A percentile compares a stretch with the other conserved stretches of the same genome.
Conservation (phyloP, 805 yeast genomes). For the Lachancea sp. region DNA sequence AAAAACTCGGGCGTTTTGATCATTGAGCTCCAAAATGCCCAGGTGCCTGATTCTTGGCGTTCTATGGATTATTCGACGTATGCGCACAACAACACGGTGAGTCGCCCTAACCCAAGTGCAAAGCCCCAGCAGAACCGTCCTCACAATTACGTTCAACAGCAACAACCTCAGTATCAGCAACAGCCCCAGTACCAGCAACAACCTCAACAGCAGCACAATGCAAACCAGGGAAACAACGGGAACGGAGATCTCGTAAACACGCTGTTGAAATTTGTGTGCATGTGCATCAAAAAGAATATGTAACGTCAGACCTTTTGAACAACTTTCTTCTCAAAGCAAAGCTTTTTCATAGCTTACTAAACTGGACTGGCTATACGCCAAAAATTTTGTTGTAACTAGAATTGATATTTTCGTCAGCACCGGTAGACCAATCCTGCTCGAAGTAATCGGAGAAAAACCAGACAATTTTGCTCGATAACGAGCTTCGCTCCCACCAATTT, state of each 20-base stretch:
- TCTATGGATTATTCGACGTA: slow-evolving; percentile 12
- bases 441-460: slow-evolving; percentile 20
- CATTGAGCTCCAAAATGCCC: slow-evolving; percentile 51
- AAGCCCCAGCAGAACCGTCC: slow-evolving; percentile 21
- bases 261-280: slow-evolving; percentile 31
- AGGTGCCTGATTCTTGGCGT: slow-evolving; percentile 37
- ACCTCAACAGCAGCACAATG: slow-evolving; percentile 6
- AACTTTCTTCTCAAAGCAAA: neutral
- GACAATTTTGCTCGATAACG: slow-evolving; percentile 14
- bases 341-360: neutral
- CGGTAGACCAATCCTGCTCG: slow-evolving; percentile 1
- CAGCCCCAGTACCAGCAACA: neutral
- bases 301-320: slow-evolving; percentile 2
- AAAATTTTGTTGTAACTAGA: slow-evolving; percentile 6
- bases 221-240: slow-evolving; percentile 17
- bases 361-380: slow-evolving; percentile 1
- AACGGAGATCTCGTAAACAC: slow-evolving; percentile 13
- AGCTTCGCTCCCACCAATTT: slow-evolving; percentile 23
- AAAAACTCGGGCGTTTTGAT: slow-evolving; percentile 77
- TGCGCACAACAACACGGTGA: slow-evolving; percentile 12
- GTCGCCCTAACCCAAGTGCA: slow-evolving; percentile 16
- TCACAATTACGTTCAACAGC: slow-evolving; percentile 14
- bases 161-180: slow-evolving; percentile 29
- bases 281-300: slow-evolving; percentile 29
- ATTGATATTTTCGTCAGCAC: slow-evolving; percentile 2